A percentile compares a stretch with the other conserved stretches of the same genome.
These are phyloP conservation scores for Penicillium sumatraense DNA, from an alignment of 2,329 filamentous ascomycete genomes.

Conservation along the genomic window DNA sequence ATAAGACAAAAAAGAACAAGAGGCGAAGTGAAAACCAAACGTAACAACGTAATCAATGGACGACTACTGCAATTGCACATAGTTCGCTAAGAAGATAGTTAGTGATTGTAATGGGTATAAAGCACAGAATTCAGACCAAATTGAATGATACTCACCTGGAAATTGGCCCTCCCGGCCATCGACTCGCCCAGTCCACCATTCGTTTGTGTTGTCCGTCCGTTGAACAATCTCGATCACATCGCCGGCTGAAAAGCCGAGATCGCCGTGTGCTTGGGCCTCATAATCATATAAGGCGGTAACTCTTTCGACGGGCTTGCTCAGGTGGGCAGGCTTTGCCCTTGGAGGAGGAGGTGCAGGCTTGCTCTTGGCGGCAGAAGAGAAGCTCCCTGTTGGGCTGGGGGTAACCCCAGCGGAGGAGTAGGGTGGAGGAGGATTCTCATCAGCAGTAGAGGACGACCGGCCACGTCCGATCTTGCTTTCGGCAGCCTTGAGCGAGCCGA, in stretches of 20 bases:
- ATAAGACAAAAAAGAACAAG: constrained; percentile 2
- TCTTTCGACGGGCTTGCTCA: constrained; percentile 74
- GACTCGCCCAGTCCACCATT: constrained; percentile 92
- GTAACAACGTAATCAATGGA: background rate
- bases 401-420: constrained; percentile 57
- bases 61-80: constrained; percentile 41
- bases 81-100: constrained; percentile 36
- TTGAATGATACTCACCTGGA: constrained; percentile 69
- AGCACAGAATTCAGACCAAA: background rate
- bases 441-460: constrained; percentile 48
- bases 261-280: constrained; percentile 90
- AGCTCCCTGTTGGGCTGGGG: constrained; percentile 48
- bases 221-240: constrained; percentile 88
- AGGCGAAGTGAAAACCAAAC: constrained; percentile 4
- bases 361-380: constrained; percentile 66
- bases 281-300: constrained; percentile 95
- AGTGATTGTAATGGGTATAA: constrained; percentile 14
- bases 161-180: constrained; percentile 87
- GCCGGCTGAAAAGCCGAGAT: constrained; percentile 85
- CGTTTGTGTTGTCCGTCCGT: constrained; percentile 87
- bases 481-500: constrained; percentile 36
- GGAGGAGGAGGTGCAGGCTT: constrained; percentile 72
- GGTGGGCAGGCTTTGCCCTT: constrained; percentile 76
- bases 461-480: constrained; percentile 42
- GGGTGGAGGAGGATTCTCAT: constrained; percentile 70